phyloP scores from a whole-genome alignment of 768 basidiomycete species.

The Lepiota brunneoincarnata region DNA sequence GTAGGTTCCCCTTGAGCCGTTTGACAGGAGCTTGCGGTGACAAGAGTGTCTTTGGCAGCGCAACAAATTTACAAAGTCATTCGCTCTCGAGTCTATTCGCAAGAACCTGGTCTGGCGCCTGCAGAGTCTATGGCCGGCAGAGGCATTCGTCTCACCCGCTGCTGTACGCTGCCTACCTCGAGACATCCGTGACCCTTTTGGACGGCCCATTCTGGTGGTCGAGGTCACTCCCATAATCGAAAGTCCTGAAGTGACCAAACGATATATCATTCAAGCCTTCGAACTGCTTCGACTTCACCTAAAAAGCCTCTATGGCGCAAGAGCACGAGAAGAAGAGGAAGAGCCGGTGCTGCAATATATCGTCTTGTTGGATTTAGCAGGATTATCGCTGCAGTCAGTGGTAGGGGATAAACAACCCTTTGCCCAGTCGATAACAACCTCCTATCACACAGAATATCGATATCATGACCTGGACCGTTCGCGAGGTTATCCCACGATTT shows the following conservation, averaged over 20 bases:
- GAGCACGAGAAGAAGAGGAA: constrained; percentile 20
- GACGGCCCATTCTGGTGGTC: constrained; percentile 63
- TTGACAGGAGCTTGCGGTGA: constrained; percentile 5
- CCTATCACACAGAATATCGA: constrained; percentile 48
- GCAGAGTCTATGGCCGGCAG: constrained; percentile 35
- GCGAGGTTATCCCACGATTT: constrained; percentile 66
- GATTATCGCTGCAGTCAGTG: constrained; percentile 50
- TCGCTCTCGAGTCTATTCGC: constrained; percentile 57
- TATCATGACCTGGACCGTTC: constrained; percentile 59
- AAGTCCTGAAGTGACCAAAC: constrained; percentile 35
- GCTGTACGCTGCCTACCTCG: constrained; percentile 55
- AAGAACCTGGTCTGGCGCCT: constrained; percentile 58
- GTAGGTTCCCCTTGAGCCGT: constrained; percentile 35
- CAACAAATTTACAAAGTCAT: constrained; percentile 62
- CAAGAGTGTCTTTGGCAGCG: constrained; percentile 39
- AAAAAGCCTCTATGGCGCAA: constrained; percentile 39
- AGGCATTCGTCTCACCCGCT: constrained; percentile 26
- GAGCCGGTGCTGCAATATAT: constrained; percentile 61
- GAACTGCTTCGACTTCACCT: constrained; percentile 62
- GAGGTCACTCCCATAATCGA: constrained; percentile 41
- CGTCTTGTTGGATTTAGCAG: constrained; percentile 61
- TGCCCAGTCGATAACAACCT: constrained; percentile 2
- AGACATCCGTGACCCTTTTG: constrained; percentile 54
- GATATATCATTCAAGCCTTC: constrained; percentile 43
- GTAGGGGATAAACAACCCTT: constrained; percentile 40